A percentile compares a stretch with the other conserved stretches of the same genome.
phyloP scores from a whole-genome alignment of 768 basidiomycete species.

The Tulasnella sp. region DNA sequence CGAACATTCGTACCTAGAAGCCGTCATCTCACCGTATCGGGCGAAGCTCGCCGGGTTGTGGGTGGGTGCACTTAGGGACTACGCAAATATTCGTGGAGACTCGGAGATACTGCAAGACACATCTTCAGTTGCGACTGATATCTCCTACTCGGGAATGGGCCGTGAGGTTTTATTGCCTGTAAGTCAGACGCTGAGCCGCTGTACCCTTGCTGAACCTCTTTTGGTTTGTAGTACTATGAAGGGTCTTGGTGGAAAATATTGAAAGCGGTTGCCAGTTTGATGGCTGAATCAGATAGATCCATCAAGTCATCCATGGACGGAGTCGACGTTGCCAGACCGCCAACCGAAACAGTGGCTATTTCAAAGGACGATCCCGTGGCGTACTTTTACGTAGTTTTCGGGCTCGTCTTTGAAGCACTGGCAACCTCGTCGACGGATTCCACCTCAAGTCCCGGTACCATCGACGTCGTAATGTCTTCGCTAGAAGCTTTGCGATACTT shows the following conservation, averaged over 20 bases:
- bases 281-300: slow-evolving; percentile 54
- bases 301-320: slow-evolving; percentile 78
- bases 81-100: slow-evolving; percentile 79
- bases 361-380: slow-evolving; percentile 50
- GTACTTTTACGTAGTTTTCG: slow-evolving; percentile 83
- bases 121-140: slow-evolving; percentile 61
- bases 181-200: slow-evolving; percentile 25
- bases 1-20: slow-evolving; percentile 59
- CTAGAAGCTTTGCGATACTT: slow-evolving; percentile 68
- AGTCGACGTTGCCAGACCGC: slow-evolving; percentile 32
- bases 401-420: slow-evolving; percentile 85
- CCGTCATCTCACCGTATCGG: slow-evolving; percentile 73
- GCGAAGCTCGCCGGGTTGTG: slow-evolving; percentile 66
- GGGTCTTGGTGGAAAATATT: slow-evolving; percentile 72
- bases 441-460: slow-evolving; percentile 31
- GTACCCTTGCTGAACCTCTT: slow-evolving; percentile 11
- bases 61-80: slow-evolving; percentile 82
- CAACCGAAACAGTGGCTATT: slow-evolving; percentile 19
- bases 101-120: slow-evolving; percentile 73
- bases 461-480: slow-evolving; percentile 42
- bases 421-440: slow-evolving; percentile 52
- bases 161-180: slow-evolving; percentile 87
- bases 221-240: slow-evolving; percentile 59
- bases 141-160: slow-evolving; percentile 76
- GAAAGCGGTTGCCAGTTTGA: slow-evolving; percentile 69